Conservation (phyloP, 179 eudicot species). For the Nepenthes alata region DNA sequence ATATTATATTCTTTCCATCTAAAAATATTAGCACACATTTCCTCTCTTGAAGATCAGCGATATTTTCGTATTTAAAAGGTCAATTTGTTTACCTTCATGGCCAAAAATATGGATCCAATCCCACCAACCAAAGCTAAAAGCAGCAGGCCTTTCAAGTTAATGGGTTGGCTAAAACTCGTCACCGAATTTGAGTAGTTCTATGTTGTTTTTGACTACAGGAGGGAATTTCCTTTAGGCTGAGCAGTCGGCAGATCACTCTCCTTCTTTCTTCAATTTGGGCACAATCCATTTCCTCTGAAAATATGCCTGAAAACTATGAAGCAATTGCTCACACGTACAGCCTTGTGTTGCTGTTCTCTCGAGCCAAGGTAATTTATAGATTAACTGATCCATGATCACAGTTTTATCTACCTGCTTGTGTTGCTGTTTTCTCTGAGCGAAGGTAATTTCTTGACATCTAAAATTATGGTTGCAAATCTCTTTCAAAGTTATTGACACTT, state of each 20-base stretch:
- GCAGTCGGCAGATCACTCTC: constrained; percentile 75
- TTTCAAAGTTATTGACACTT: too few relatives aligned
- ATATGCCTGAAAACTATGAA: constrained; percentile 80
- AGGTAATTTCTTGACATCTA: too few relatives aligned
- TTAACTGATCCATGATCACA: not conserved
- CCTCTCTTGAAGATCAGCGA: too few relatives aligned
- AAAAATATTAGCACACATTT: not conserved
- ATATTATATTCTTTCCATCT: constrained; percentile 2
- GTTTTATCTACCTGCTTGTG: too few relatives aligned
- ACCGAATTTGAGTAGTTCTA: not conserved
- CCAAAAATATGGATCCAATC: too few relatives aligned
- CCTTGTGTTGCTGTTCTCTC: constrained; percentile 74
- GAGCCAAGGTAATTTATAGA: constrained; percentile 54
- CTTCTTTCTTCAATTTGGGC: constrained; percentile 91
- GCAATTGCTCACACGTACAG: constrained; percentile 98
- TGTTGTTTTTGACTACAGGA: constrained; percentile 28
- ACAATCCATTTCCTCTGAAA: constrained; percentile 74
- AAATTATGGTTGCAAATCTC: too few relatives aligned
- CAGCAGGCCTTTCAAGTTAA: too few relatives aligned
- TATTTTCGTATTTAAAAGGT: too few relatives aligned
- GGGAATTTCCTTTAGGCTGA: constrained; percentile 67
- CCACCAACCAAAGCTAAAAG: too few relatives aligned
- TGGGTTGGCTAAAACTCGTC: too few relatives aligned
- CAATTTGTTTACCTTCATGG: too few relatives aligned
- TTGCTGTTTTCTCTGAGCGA: too few relatives aligned